These are phyloP conservation scores for Herpetospermum pedunculosum DNA, from an alignment of 306 rosid genomes.

Conservation along the genomic window DNA sequence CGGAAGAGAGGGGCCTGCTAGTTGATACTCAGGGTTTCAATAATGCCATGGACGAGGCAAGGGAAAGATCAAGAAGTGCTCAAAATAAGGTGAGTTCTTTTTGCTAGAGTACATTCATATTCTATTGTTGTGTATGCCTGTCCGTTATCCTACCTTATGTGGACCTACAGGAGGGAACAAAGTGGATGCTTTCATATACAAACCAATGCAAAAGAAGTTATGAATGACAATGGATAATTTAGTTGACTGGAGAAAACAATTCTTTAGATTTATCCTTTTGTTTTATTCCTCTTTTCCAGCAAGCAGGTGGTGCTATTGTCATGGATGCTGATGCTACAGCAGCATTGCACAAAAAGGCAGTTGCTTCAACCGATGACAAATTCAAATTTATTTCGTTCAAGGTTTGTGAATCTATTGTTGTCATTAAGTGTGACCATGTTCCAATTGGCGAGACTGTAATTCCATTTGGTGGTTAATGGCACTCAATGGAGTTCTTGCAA, in stretches of 20 bases:
- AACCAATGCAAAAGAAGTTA: neutral
- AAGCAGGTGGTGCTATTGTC: slow-evolving; percentile 79
- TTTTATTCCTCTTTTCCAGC: slow-evolving; percentile 37
- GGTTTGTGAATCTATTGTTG: slow-evolving; percentile 28
- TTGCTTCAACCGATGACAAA: slow-evolving; percentile 73
- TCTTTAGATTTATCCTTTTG: neutral
- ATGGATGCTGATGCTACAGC: slow-evolving; percentile 96
- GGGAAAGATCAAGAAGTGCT: slow-evolving; percentile 89
- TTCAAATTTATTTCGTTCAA: slow-evolving; percentile 65
- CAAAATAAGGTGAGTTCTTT: slow-evolving; percentile 55
- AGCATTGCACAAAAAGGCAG: slow-evolving; percentile 50
- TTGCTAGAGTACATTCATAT: slow-evolving; percentile 5
- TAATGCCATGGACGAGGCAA: slow-evolving; percentile 78
- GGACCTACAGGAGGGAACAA: neutral
- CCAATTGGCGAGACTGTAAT: neutral
- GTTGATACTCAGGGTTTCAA: slow-evolving; percentile 75
- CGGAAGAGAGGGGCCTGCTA: slow-evolving; percentile 75
- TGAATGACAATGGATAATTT: neutral
- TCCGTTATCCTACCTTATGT: neutral
- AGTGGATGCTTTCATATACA: neutral
- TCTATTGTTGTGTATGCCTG: neutral
- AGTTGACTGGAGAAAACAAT: neutral
- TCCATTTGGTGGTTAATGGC: neutral
- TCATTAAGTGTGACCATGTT: neutral
- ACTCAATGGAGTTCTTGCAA: neutral